Conservation (phyloP, 2,329 filamentous ascomycete genomes). For the Neopestalotiopsis rosae region DNA sequence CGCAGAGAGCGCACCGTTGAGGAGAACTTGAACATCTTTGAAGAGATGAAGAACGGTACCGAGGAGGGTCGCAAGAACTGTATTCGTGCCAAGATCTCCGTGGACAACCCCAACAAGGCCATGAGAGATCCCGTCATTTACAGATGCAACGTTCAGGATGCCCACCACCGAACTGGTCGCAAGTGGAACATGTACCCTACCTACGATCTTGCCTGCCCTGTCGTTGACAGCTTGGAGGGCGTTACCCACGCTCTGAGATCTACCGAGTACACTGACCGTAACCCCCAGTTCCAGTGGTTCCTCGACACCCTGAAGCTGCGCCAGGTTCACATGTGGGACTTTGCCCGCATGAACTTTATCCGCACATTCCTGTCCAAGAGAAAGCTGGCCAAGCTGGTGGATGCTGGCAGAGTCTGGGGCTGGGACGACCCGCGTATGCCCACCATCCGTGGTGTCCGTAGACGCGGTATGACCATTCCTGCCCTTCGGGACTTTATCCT, state of each 20-base stretch:
- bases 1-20: conserved; percentile 80
- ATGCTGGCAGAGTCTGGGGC: conserved; percentile 76
- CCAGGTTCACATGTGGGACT: conserved; percentile 84
- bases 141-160: conserved; percentile 75
- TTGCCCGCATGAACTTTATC: conserved; percentile 84
- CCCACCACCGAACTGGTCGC: conserved; percentile 79
- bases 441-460: conserved; percentile 78
- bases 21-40: conserved; percentile 84
- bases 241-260: conserved; percentile 84
- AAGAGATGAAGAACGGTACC: conserved; percentile 89
- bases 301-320: conserved; percentile 75
- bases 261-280: conserved; percentile 87
- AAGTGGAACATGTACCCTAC: conserved; percentile 88
- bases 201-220: conserved; percentile 85
- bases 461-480: conserved; percentile 79
- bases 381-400: conserved; percentile 84
- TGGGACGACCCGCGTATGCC: conserved; percentile 91
- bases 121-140: conserved; percentile 98
- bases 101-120: conserved; percentile 92
- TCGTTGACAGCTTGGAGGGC: conserved; percentile 81
- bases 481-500: conserved; percentile 84
- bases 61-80: conserved; percentile 84
- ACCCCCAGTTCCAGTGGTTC: conserved; percentile 89
- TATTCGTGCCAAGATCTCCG: conserved; percentile 92
- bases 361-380: conserved; percentile 84